A percentile compares a stretch with the other conserved stretches of the same genome.
These are phyloP conservation scores for Arachis stenosperma DNA, from an alignment of 306 rosid species.

Conservation along the genomic window DNA sequence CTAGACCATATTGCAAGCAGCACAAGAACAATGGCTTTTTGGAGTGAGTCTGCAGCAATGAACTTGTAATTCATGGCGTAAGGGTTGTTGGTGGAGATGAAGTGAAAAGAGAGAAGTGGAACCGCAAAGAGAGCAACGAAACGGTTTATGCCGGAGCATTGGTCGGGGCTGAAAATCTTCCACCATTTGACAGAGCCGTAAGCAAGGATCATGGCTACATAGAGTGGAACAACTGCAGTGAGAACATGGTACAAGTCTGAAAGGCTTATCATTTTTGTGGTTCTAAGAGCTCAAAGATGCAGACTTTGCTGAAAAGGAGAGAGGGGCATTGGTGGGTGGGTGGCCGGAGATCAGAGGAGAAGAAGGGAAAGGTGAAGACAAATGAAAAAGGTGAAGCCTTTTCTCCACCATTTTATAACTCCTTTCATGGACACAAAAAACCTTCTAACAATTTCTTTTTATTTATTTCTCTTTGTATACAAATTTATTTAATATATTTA, in stretches of 20 bases:
- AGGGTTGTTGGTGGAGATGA: constrained; percentile 82
- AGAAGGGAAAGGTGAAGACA: no score
- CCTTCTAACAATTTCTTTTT: constrained; percentile 18
- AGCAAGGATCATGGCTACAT: constrained; percentile 84
- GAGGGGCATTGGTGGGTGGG: neutral
- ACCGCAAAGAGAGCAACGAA: constrained; percentile 91
- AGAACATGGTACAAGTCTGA: constrained; percentile 81
- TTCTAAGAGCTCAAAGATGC: neutral
- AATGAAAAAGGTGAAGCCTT: constrained; percentile 42
- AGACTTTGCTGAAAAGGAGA: neutral
- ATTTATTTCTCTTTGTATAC: neutral
- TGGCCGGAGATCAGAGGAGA: no score
- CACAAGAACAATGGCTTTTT: constrained; percentile 57
- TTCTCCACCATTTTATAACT: constrained; percentile 46
- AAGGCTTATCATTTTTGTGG: constrained; percentile 54
- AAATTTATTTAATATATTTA: no score
- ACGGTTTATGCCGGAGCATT: constrained; percentile 85
- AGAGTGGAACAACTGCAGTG: constrained; percentile 82
- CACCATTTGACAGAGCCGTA: constrained; percentile 93
- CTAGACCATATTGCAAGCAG: constrained; percentile 61
- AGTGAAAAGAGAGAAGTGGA: constrained; percentile 83
- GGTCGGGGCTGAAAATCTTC: constrained; percentile 86
- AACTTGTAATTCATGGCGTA: constrained; percentile 78
- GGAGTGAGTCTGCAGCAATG: constrained; percentile 79
- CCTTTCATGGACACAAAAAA: constrained; percentile 44